Conservation (phyloP, 371 early-diverging fungal species). For the Mucor plumbeus region DNA sequence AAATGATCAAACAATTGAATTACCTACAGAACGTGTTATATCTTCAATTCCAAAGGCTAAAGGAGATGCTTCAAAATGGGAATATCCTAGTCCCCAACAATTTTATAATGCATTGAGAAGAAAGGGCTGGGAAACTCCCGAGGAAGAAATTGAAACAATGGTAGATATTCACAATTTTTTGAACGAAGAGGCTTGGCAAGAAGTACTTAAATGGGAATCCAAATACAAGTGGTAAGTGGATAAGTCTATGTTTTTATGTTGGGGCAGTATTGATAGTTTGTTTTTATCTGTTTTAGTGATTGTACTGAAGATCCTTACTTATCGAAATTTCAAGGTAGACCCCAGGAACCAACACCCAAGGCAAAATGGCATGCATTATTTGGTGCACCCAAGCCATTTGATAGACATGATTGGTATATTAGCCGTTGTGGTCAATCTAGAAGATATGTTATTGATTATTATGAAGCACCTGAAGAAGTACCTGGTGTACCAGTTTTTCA, state of each 20-base stretch:
- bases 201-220: conserved; percentile 93
- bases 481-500: conserved; percentile 77
- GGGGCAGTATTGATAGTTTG: too few species aligned
- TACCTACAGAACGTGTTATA: conserved; percentile 75
- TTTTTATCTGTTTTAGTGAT: conserved; percentile 34
- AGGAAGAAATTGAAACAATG: conserved; percentile 89
- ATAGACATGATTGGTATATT: conserved; percentile 83
- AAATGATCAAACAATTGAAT: conserved; percentile 64
- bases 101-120: conserved; percentile 95
- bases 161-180: conserved; percentile 97
- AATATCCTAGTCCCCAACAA: conserved; percentile 95
- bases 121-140: conserved; percentile 93
- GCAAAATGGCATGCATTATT: conserved; percentile 69
- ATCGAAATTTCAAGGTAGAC: conserved; percentile 82
- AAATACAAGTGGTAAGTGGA: conserved; percentile 69
- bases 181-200: conserved; percentile 94
- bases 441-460: conserved; percentile 82
- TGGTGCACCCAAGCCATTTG: conserved; percentile 74
- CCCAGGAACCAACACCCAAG: conserved; percentile 78
- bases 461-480: conserved; percentile 68
- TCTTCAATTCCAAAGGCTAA: conserved; percentile 68
- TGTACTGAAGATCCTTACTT: conserved; percentile 72
- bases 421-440: conserved; percentile 75
- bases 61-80: conserved; percentile 70
- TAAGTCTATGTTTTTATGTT: too few species aligned